These are phyloP conservation scores for Hypoxylon sp. DNA, from an alignment of 2,329 filamentous ascomycete species.

Conservation along the genomic window DNA sequence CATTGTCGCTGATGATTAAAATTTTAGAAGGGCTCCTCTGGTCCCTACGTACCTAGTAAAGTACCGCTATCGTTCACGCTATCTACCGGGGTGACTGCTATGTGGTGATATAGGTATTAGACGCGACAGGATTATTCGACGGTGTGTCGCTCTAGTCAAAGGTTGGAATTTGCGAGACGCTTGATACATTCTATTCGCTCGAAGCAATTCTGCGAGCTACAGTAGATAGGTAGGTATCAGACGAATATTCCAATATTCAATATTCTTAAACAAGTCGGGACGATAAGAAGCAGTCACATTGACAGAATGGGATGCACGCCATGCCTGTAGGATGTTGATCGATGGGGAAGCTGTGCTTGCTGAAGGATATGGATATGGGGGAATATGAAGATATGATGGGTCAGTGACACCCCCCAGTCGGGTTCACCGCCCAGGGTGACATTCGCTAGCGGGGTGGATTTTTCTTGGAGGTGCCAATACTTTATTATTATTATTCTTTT, in stretches of 20 bases:
- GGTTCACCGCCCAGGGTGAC: conserved; percentile 30
- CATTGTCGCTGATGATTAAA: conserved; percentile 28
- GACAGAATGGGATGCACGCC: conserved; percentile 16
- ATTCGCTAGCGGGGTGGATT: conserved; percentile 24
- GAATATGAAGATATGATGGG: conserved; percentile 22
- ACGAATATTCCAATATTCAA: too few relatives aligned
- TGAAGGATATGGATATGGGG: conserved; percentile 25
- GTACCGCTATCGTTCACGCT: conserved; percentile 2
- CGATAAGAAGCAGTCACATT: conserved; percentile 4
- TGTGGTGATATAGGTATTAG: not conserved
- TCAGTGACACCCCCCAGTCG: conserved; percentile 18
- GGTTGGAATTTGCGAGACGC: not conserved
- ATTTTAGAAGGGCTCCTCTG: conserved; percentile 18
- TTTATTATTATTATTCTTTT: too few relatives aligned
- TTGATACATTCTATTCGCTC: too few relatives aligned
- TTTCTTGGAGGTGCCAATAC: conserved; percentile 14
- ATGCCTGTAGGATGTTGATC: conserved; percentile 31
- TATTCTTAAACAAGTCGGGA: conserved; percentile 9
- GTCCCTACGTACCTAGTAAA: conserved; percentile 6
- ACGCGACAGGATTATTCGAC: too few relatives aligned
- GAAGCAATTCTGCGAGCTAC: too few relatives aligned
- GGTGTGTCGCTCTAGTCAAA: too few relatives aligned
- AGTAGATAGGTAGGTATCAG: too few relatives aligned
- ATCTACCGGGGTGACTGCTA: not conserved
- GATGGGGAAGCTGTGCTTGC: conserved; percentile 31